Conservation (phyloP, 805 yeast species). For the Ogataea zsoltii region DNA sequence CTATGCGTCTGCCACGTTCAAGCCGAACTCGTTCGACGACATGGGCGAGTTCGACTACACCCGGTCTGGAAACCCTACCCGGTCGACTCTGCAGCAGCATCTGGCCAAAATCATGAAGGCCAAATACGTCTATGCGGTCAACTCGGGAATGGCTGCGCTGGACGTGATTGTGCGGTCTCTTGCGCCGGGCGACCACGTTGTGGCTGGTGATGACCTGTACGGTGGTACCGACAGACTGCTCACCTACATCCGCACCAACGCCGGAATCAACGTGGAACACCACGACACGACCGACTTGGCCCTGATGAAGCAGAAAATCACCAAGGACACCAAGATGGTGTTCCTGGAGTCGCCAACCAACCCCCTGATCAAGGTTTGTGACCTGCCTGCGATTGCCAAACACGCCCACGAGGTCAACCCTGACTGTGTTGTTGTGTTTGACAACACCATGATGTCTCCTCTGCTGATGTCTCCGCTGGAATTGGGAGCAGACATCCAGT, state of each 20-base stretch:
- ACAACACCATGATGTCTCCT: conserved; percentile 97
- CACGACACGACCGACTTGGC: conserved; percentile 78
- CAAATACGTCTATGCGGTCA: conserved; percentile 74
- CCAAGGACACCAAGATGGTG: conserved; percentile 66
- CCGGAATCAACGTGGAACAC: conserved; percentile 67
- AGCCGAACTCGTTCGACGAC: conserved; percentile 68
- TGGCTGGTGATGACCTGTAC: conserved; percentile 92
- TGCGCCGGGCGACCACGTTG: conserved; percentile 82
- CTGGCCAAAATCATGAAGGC: conserved; percentile 78
- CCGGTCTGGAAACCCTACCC: conserved; percentile 91
- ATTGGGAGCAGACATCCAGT: conserved; percentile 86
- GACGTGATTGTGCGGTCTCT: conserved; percentile 80
- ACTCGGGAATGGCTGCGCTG: conserved; percentile 90
- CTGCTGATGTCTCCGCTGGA: conserved; percentile 80
- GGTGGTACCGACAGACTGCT: conserved; percentile 92
- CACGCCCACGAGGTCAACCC: conserved; percentile 71
- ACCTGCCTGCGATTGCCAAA: conserved; percentile 64
- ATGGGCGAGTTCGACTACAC: conserved; percentile 87
- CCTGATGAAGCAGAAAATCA: conserved; percentile 56
- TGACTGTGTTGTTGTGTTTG: conserved; percentile 74
- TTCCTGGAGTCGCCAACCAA: conserved; percentile 92
- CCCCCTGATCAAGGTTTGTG: conserved; percentile 87
- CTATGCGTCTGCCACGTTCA: conserved; percentile 94
- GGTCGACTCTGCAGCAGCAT: conserved; percentile 77
- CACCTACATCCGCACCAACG: conserved; percentile 65